phyloP scores from a whole-genome alignment of 106 monocot genomes.

The Dendrobium catenatum region DNA sequence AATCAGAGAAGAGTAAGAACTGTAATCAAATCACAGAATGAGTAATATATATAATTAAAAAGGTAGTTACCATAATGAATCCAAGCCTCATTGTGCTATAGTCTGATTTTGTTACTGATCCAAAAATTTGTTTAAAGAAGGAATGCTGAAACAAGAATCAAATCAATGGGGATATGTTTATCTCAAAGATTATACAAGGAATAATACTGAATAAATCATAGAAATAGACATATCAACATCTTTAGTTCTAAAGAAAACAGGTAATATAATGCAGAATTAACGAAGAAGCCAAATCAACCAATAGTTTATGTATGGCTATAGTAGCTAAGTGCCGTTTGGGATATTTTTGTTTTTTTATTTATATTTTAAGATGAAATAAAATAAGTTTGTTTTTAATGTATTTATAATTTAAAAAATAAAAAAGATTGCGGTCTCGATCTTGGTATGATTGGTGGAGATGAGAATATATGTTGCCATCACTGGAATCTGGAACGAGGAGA shows the following conservation, averaged over 20 bases:
- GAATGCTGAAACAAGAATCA: conserved; percentile 57
- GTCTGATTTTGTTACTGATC: conserved; percentile 69
- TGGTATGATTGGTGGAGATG: too few species aligned
- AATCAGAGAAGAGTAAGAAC: neutral
- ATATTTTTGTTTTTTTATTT: too few species aligned
- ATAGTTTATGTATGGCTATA: neutral
- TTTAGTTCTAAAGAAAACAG: neutral
- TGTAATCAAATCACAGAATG: neutral
- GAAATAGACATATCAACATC: neutral
- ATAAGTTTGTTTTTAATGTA: too few species aligned
- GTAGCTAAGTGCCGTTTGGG: too few species aligned
- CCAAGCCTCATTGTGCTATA: conserved; percentile 74
- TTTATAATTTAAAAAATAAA: too few species aligned
- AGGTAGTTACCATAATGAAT: conserved; percentile 65
- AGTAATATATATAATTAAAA: neutral
- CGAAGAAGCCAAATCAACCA: neutral
- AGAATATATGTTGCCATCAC: too few species aligned
- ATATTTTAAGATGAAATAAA: too few species aligned
- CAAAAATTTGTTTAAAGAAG: conserved; percentile 87
- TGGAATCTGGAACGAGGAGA: too few species aligned
- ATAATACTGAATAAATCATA: neutral
- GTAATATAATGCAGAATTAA: neutral
- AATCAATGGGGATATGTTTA: neutral
- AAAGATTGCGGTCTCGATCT: too few species aligned
- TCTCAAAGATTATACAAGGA: neutral